phyloP scores from a whole-genome alignment of 768 basidiomycete species.

The Pleurotus djamor region DNA sequence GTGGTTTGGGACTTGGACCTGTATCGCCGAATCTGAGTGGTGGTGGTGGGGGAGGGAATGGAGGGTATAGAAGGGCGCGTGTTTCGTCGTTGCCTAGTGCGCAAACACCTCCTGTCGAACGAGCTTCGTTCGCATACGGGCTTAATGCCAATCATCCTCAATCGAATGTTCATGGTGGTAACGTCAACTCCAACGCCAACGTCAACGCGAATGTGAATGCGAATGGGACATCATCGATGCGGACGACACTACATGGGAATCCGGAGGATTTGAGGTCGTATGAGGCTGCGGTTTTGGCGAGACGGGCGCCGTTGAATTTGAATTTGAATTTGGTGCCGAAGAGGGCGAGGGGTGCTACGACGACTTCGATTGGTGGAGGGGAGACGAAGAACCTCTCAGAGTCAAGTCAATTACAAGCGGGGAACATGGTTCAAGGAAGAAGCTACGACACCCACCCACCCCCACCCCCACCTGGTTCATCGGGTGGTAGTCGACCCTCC shows the following conservation, averaged over 20 bases:
- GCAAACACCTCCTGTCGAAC: slow-evolving; percentile 55
- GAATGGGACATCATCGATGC: slow-evolving; percentile 28
- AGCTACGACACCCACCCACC: too few relatives aligned
- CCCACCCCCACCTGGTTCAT: too few relatives aligned
- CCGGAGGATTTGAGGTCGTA: slow-evolving; percentile 69
- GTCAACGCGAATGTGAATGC: too few relatives aligned
- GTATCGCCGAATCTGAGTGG: too few relatives aligned
- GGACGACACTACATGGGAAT: slow-evolving; percentile 40
- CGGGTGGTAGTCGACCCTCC: not conserved
- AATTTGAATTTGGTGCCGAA: slow-evolving; percentile 53
- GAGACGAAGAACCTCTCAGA: too few relatives aligned
- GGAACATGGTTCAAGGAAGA: too few relatives aligned
- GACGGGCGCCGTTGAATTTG: slow-evolving; percentile 58
- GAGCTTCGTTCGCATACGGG: slow-evolving; percentile 14
- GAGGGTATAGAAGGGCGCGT: too few relatives aligned
- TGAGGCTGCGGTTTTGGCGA: slow-evolving; percentile 72
- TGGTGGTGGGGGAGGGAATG: too few relatives aligned
- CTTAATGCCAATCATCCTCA: too few relatives aligned
- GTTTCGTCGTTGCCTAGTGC: slow-evolving; percentile 69
- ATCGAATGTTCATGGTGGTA: slow-evolving; percentile 10
- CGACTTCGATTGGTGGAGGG: not conserved
- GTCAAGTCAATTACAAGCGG: too few relatives aligned
- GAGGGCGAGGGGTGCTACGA: slow-evolving; percentile 24
- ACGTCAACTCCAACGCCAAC: slow-evolving; percentile 16
- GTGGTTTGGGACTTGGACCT: too few relatives aligned